Percentiles rank a stretch among this genome's conserved stretches.
These are phyloP conservation scores for Glycine soja DNA, from an alignment of 306 rosid species.

Conservation along the genomic window DNA sequence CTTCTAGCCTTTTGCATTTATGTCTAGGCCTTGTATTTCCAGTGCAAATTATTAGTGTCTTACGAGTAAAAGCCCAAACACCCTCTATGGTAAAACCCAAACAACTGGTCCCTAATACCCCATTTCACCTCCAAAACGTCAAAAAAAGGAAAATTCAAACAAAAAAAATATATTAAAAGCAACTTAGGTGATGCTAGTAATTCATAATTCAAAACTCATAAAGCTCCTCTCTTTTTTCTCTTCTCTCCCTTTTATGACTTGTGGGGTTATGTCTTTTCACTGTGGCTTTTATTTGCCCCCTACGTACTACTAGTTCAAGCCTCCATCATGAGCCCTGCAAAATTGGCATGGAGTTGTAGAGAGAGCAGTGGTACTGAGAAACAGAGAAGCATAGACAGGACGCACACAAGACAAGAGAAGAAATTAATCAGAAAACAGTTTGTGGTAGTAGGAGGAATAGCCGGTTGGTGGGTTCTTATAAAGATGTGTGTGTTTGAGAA, in stretches of 20 bases:
- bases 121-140: constrained; percentile 17
- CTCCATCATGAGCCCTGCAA: constrained; percentile 56
- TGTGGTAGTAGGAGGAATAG: constrained; percentile 24
- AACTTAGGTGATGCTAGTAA: constrained; percentile 13
- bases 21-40: constrained; percentile 6
- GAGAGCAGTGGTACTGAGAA: constrained; percentile 33
- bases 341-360: constrained; percentile 28
- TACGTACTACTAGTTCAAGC: constrained; percentile 36
- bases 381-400: constrained; percentile 7
- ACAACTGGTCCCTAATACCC: constrained; percentile 45
- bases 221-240: constrained; percentile 27
- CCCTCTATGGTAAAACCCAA: constrained; percentile 27
- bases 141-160: neutral
- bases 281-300: constrained; percentile 49
- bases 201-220: neutral
- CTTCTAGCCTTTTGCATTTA: neutral
- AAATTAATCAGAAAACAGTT: constrained; percentile 23
- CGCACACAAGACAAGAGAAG: neutral
- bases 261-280: constrained; percentile 51
- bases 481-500: constrained; percentile 58
- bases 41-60: neutral
- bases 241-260: constrained; percentile 11
- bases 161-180: neutral
- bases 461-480: constrained; percentile 50
- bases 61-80: constrained; percentile 22